Base-by-base conservation (phyloP, 2,329 filamentous ascomycete genomes). In the Sporothrix curviconia region DNA sequence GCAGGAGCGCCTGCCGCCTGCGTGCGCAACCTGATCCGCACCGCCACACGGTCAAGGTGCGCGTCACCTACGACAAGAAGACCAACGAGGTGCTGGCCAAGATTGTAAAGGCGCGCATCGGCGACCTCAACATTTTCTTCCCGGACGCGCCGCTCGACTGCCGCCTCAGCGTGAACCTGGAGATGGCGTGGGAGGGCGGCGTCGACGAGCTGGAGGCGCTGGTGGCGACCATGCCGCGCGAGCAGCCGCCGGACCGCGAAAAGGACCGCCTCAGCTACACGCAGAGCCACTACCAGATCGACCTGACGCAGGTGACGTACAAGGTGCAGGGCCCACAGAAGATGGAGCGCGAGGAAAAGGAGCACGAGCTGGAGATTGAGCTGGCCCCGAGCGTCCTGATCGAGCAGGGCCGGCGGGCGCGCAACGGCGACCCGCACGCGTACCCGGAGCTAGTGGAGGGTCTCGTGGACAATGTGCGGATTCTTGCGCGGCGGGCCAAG, bases 181-280 rank as follows among this genome's bases (percentile, higher is more conserved):
- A 99, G 82, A 91, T 95, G 82, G 81, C 86, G 55, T 95, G 86
- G 76, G 80, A 90, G 3, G 90, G 91, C 1, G 66, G 88, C 0
- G 77, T 84, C 3, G 75, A 81, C 39, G 80, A 83, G 59, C 69
- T 84, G 14, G 76, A 81, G 64, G 66, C 70, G 24, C 57, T 72
- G 53, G 66, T 59, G 49, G 70, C 66, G 42, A 66, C 69, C 62
- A 55, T 72, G 64, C 62, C 70, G 56, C 63, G 76, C 67, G 66
- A 75, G 66, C 65, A 67, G 28, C 70, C 71, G 63, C 74, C 79
- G 7, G 85, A 90, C 66, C 84, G 92, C 7, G 85, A 83, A 64
- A 99, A 99, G 71, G 92, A 99, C 71, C 83, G 94, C 17, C 77
- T 99, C 68, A 95, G 89, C 68, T 99, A 99, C 72, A 85, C 80